phyloP scores from a whole-genome alignment of 2,329 filamentous ascomycete genomes.

The Scleromitrula shiraiana region DNA sequence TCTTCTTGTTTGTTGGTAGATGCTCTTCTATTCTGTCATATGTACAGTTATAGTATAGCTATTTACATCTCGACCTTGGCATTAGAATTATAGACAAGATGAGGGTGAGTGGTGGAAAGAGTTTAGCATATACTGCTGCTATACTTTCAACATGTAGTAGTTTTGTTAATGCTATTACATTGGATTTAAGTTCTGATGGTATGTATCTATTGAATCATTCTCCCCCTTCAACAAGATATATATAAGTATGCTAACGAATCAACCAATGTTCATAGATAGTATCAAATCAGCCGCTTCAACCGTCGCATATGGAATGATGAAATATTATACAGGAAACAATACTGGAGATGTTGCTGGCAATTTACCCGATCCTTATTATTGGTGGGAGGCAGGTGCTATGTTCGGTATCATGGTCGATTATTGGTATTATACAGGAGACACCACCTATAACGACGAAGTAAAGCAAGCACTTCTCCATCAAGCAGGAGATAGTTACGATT shows the following conservation, averaged over 20 bases:
- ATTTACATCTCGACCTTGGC: neutral
- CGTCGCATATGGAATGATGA: constrained; percentile 41
- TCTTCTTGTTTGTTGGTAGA: neutral
- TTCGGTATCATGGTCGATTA: constrained; percentile 67
- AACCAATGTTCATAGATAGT: constrained; percentile 17
- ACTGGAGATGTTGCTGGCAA: constrained; percentile 44
- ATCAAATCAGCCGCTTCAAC: constrained; percentile 29
- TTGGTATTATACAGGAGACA: constrained; percentile 72
- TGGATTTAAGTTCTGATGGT: constrained; percentile 6
- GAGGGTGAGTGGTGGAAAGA: constrained; percentile 6
- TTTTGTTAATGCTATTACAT: constrained; percentile 6
- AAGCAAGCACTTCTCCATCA: constrained; percentile 62
- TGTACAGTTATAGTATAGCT: neutral
- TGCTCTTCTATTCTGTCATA: neutral
- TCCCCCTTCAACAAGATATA: no score
- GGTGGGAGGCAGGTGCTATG: constrained; percentile 61
- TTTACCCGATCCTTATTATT: constrained; percentile 30
- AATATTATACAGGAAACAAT: constrained; percentile 42
- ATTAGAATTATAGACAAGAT: constrained; percentile 3
- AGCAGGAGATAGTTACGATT: constrained; percentile 62
- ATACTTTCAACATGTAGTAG: constrained; percentile 7
- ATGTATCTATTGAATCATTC: neutral
- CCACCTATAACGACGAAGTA: constrained; percentile 55
- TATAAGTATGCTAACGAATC: neutral
- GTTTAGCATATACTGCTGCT: constrained; percentile 9